These are phyloP conservation scores for Aurantiochytrium sp. DNA, from an alignment of 108 stramenopile species.

Conservation along the genomic window DNA sequence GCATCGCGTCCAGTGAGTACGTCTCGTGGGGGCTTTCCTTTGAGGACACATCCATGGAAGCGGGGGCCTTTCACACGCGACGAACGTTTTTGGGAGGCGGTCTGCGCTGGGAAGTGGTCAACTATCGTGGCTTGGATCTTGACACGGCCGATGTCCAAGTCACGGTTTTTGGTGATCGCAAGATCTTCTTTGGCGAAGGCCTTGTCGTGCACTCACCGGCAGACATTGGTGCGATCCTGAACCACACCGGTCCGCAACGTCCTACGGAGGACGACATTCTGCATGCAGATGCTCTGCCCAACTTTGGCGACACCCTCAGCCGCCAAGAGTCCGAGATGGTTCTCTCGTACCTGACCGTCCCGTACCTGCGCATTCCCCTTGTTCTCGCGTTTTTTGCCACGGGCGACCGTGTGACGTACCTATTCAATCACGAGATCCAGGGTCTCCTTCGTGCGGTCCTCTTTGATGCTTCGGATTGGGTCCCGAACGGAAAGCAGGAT, in stretches of 20 bases:
- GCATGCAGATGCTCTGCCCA: background rate
- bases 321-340: conserved; percentile 24
- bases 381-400: conserved; percentile 22
- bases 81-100: background rate
- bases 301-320: conserved; percentile 13
- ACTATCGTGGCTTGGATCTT: conserved; percentile 13
- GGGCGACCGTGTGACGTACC: conserved; percentile 7
- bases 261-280: conserved; percentile 22
- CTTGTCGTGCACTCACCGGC: conserved; percentile 8
- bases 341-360: conserved; percentile 16
- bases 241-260: background rate
- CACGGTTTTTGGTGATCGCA: conserved; percentile 17
- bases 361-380: conserved; percentile 27
- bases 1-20: conserved; percentile 7
- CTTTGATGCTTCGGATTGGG: conserved; percentile 27
- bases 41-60: background rate
- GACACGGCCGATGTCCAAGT: conserved; percentile 12
- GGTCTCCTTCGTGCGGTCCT: conserved; percentile 20
- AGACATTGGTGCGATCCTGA: background rate
- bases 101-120: background rate
- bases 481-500: conserved; percentile 20
- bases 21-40: background rate
- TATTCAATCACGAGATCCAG: background rate
- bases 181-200: conserved; percentile 20
- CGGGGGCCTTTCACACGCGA: background rate